Base-by-base conservation (phyloP, 768 basidiomycete species). In the Auricularia sp. region DNA sequence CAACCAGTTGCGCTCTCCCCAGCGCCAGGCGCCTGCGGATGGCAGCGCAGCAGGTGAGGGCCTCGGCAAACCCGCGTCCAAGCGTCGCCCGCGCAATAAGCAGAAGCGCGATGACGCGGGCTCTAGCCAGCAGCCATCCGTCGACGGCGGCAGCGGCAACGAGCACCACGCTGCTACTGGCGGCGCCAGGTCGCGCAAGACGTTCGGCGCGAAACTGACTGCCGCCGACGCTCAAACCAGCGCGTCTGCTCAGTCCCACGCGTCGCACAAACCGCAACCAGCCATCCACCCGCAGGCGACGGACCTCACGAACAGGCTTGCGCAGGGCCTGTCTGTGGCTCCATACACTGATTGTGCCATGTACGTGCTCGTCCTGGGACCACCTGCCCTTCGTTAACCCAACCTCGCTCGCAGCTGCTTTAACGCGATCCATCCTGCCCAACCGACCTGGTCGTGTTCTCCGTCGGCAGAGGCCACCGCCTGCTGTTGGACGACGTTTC, bases 401-500 rank as follows among this genome's bases (percentile, higher is more conserved):
- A 8, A 54, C n/a, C 8, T 18, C 8, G 24, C 11, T 29, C 18
- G 6, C 56, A 59, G 56, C 68, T 98, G 96, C 73, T 94, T 94
- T 74, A 84, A 82, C 39, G 67, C 86, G 0, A 86, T 98, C 51
- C 83, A 85, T 39, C 93, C 93, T 2, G 83, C 83, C 3, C 87
- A 96, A 64, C 81, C 84, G 3, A 92, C 87, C 0, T 95, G 94
- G 91, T 94, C 91, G 0, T 98, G 96, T 73, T 86, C 88, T 8
- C 86, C 88, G 2, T 80, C 82, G 0, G 79, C 79, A n/a, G 77
- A 81, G 1, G 75, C 81, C 10, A 67, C 81, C 36, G 65, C 68
- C 1, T 90, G 85, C 70, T 98, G 96, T 71, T 96, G 90, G 86
- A 90, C 85, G 11, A 86, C 91, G 0, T 94, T 97, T 71, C 96